phyloP scores from a whole-genome alignment of 2,329 filamentous ascomycete species.

The Aspergillus puulaauensis region DNA sequence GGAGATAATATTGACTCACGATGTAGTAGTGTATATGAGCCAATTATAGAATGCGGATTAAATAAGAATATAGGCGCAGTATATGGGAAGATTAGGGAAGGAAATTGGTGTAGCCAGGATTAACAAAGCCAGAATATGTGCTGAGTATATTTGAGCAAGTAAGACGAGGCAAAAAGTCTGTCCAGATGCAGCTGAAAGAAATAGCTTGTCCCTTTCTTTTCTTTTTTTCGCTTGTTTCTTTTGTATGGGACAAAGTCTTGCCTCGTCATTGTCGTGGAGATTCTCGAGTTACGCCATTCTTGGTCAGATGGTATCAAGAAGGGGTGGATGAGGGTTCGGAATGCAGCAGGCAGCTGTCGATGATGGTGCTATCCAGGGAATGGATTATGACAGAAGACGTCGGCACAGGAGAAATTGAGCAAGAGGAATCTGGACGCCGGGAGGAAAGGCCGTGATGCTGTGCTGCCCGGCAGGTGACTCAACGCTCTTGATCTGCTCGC shows the following conservation, averaged over 20 bases:
- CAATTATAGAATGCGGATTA: not conserved
- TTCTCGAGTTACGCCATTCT: conserved; percentile 22
- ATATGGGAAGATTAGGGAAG: not conserved
- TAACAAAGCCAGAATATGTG: conserved; percentile 2
- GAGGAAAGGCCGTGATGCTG: not conserved
- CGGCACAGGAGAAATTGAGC: not conserved
- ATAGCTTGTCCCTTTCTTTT: conserved; percentile 14
- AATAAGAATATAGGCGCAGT: not conserved
- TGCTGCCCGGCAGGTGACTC: conserved; percentile 9
- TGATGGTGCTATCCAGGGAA: conserved; percentile 6
- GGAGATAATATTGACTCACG: not conserved
- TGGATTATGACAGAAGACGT: conserved; percentile 5
- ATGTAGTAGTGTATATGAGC: not conserved
- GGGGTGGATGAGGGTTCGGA: conserved; percentile 10
- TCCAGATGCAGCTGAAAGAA: not conserved
- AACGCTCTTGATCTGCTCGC: not conserved
- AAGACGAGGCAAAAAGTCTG: conserved; percentile 1
- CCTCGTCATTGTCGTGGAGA: conserved; percentile 17
- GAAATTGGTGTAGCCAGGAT: not conserved
- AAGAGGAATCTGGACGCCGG: not conserved
- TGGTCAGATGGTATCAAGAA: conserved; percentile 17
- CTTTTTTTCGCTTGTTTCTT: conserved; percentile 18
- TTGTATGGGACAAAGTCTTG: conserved; percentile 14
- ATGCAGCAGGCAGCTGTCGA: not conserved
- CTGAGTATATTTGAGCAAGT: conserved; percentile 3